Evolutionary conservation across 192 early-diverging fungal species (phyloP).

Genomic region (Backusella circina): DNA sequence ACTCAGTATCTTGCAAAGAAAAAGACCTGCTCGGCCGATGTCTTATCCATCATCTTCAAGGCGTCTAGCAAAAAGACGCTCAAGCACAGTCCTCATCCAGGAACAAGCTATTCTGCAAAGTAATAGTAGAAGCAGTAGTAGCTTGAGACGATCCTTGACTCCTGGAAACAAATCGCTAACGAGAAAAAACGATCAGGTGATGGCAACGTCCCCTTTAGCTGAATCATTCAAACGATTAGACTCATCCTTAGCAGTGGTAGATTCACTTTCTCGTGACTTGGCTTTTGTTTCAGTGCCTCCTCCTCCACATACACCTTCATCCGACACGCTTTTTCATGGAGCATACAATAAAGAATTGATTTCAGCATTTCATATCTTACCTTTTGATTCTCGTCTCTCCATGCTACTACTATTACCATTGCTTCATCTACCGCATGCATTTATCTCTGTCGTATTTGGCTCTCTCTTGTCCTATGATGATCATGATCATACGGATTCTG

Average conservation of each 20-base stretch:
- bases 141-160: not conserved
- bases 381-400: conserved; percentile 6
- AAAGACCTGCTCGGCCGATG: not conserved
- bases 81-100: not conserved
- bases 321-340: no score
- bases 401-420: not conserved
- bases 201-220: not conserved
- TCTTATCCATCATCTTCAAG: not conserved
- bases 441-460: conserved; percentile 5
- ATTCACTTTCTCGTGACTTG: conserved; percentile 31
- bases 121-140: not conserved
- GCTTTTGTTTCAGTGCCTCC: not conserved
- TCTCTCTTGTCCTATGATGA: not conserved
- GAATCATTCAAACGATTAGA: conserved; percentile 27
- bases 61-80: not conserved
- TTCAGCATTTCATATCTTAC: not conserved
- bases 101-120: not conserved
- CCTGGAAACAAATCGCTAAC: not conserved
- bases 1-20: not conserved
- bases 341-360: not conserved
- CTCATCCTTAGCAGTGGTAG: conserved; percentile 20
- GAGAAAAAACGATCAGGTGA: not conserved
- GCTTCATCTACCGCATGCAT: conserved; percentile 12
- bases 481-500: not conserved
- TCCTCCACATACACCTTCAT: not conserved